These are phyloP conservation scores for Jatropha curcas DNA, from an alignment of 345 rosid genomes.

Conservation along the genomic window DNA sequence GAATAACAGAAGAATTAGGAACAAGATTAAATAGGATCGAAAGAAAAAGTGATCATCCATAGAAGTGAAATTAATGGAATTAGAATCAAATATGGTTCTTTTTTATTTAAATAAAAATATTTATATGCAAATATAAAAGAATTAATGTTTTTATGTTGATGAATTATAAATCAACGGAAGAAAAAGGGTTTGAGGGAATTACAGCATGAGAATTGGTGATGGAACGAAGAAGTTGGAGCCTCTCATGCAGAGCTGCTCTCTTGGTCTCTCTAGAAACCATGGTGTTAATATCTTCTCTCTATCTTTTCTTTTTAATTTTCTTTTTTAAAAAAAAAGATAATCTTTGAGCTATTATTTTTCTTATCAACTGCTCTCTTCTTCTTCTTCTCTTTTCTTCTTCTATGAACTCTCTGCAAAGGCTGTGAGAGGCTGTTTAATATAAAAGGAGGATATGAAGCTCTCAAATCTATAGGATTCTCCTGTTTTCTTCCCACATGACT, in stretches of 20 bases:
- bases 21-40: background rate
- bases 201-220: slow-evolving; percentile 58
- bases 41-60: background rate
- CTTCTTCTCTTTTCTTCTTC: background rate
- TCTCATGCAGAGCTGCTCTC: slow-evolving; percentile 42
- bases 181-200: slow-evolving; percentile 18
- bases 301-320: background rate
- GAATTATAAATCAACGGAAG: slow-evolving; percentile 15
- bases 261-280: slow-evolving; percentile 55
- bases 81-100: no score
- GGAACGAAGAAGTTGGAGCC: slow-evolving; percentile 55
- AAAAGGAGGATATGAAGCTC: slow-evolving; percentile 31
- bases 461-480: slow-evolving; percentile 38
- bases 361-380: background rate
- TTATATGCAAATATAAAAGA: background rate
- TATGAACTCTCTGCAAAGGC: slow-evolving; percentile 21
- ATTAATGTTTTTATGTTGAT: background rate
- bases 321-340: no score
- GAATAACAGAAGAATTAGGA: background rate
- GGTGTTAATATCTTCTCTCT: background rate
- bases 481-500: slow-evolving; percentile 44
- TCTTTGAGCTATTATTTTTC: background rate
- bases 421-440: slow-evolving; percentile 22
- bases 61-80: background rate
- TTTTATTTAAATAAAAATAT: background rate